These are phyloP conservation scores for Colletotrichum lentis DNA, from an alignment of 2,329 filamentous ascomycete species.

Conservation along the genomic window DNA sequence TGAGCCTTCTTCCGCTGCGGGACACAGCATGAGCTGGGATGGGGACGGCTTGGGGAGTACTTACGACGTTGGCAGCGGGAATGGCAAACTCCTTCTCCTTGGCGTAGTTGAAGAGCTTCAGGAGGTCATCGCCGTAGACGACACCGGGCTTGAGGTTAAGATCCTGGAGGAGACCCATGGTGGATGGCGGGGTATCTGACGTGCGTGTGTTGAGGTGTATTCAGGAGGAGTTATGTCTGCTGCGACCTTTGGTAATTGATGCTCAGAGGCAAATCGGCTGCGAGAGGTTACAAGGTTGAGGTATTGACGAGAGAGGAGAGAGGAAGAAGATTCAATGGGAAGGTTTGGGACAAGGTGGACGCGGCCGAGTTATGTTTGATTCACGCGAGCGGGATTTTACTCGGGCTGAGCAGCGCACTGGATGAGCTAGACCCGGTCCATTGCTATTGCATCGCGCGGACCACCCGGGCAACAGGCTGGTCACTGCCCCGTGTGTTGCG, in stretches of 20 bases:
- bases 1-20: neutral
- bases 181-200: constrained; percentile 38
- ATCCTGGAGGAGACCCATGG: constrained; percentile 48
- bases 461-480: neutral
- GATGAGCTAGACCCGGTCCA: constrained; percentile 19
- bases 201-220: neutral
- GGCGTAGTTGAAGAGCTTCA: constrained; percentile 84
- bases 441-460: constrained; percentile 8
- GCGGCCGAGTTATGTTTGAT: constrained; percentile 36
- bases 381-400: constrained; percentile 37
- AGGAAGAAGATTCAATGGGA: constrained; percentile 7
- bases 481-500: constrained; percentile 3
- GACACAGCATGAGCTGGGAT: neutral
- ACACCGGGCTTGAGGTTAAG: constrained; percentile 62
- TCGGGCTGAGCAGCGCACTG: constrained; percentile 23
- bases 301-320: neutral
- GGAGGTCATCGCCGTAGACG: constrained; percentile 63
- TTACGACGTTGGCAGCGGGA: constrained; percentile 82
- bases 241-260: constrained; percentile 12
- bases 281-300: constrained; percentile 2
- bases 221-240: constrained; percentile 13
- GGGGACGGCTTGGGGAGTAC: constrained; percentile 4
- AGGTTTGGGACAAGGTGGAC: constrained; percentile 23
- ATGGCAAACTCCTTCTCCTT: constrained; percentile 89
- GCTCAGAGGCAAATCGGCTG: neutral